Conservation (phyloP, 192 early-diverging fungal species). For the Phlyctochytrium arcticum region DNA sequence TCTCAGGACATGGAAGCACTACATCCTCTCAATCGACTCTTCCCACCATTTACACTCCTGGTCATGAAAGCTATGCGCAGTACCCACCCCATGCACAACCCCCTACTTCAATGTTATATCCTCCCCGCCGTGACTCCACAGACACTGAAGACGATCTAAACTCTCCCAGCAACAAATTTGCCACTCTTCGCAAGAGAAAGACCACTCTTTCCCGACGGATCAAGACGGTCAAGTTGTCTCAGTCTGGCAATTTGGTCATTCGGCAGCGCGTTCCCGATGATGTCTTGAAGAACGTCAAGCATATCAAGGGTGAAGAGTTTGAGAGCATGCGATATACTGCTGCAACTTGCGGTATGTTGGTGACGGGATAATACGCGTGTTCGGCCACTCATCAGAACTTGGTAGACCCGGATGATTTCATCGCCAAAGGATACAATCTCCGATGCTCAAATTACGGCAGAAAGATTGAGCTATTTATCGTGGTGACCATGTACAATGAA, state of each 20-base stretch:
- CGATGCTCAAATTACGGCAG: conserved; percentile 54
- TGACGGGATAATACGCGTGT: neutral
- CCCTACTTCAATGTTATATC: neutral
- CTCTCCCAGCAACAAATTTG: neutral
- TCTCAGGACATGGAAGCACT: too few species aligned
- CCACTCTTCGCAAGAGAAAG: neutral
- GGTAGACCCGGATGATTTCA: conserved; percentile 54
- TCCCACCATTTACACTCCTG: neutral
- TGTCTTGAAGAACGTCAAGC: conserved; percentile 22
- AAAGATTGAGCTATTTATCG: conserved; percentile 74
- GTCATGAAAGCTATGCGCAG: neutral
- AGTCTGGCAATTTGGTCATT: conserved; percentile 33
- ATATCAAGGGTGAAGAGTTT: conserved; percentile 71
- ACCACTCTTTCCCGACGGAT: conserved; percentile 9
- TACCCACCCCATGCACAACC: neutral
- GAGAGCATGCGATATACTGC: conserved; percentile 76
- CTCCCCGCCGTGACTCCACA: too few species aligned
- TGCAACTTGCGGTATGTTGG: conserved; percentile 49
- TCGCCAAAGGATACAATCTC: conserved; percentile 67
- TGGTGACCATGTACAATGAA: conserved; percentile 75
- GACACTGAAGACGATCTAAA: neutral
- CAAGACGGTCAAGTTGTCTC: conserved; percentile 29
- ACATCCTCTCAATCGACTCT: neutral
- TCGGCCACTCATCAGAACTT: neutral
- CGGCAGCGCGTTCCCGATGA: conserved; percentile 23